Conservation (phyloP, 805 yeast species). For the Zygosaccharomyces bisporus region DNA sequence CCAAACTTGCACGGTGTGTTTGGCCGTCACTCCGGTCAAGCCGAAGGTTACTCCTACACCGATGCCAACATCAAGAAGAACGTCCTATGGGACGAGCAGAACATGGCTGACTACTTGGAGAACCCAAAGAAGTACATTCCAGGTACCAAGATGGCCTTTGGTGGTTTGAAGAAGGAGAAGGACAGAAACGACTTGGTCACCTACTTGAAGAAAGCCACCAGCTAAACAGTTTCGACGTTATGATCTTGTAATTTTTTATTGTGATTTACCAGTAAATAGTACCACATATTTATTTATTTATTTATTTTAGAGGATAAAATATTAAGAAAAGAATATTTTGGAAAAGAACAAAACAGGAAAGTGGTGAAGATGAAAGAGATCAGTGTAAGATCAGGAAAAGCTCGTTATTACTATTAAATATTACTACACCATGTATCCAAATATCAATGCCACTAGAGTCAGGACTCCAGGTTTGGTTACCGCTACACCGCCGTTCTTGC, state of each 20-base stretch:
- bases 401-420: not conserved
- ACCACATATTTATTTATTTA: conserved; percentile 11
- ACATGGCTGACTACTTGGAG: conserved; percentile 92
- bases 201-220: conserved; percentile 60
- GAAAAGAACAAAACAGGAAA: not conserved
- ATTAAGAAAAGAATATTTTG: not conserved
- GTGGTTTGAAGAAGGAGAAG: conserved; percentile 98
- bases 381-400: not conserved
- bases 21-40: conserved; percentile 89
- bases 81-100: conserved; percentile 80
- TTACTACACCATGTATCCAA: not conserved
- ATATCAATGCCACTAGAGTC: not conserved
- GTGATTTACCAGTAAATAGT: conserved; percentile 11
- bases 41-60: conserved; percentile 91
- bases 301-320: conserved; percentile 3
- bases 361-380: not conserved
- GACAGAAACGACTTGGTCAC: conserved; percentile 97
- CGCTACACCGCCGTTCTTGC: conserved; percentile 12
- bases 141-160: conserved; percentile 99
- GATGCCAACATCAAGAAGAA: conserved; percentile 98
- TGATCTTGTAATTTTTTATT: conserved; percentile 9
- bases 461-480: not conserved
- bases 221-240: conserved; percentile 1
- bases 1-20: conserved; percentile 96
- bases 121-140: conserved; percentile 99